A percentile compares a stretch with the other conserved stretches of the same genome.
phyloP scores from a whole-genome alignment of 2,329 filamentous ascomycete species.

The Colletotrichum plurivorum region DNA sequence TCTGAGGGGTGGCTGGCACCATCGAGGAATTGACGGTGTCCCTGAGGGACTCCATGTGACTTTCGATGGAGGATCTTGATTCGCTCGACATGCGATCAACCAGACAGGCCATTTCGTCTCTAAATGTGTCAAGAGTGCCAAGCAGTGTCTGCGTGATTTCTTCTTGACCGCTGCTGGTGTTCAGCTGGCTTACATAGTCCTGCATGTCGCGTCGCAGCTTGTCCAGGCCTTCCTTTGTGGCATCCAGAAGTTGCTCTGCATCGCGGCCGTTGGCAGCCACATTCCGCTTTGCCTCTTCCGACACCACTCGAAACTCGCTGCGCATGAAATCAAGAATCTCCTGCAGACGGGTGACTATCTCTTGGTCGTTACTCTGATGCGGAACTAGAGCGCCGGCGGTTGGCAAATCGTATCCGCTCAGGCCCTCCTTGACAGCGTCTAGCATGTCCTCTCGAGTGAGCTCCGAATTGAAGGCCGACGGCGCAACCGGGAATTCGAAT shows the following conservation, averaged over 20 bases:
- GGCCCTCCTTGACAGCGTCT: conserved; percentile 73
- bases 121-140: conserved; percentile 76
- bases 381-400: conserved; percentile 57
- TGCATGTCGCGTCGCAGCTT: conserved; percentile 86
- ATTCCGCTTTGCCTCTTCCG: conserved; percentile 80
- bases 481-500: conserved; percentile 80
- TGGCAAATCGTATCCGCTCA: conserved; percentile 65
- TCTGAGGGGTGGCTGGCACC: conserved; percentile 69
- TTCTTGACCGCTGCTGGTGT: conserved; percentile 77
- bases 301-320: conserved; percentile 71
- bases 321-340: conserved; percentile 76
- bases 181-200: conserved; percentile 80
- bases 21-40: conserved; percentile 81
- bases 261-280: conserved; percentile 84
- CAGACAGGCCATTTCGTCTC: conserved; percentile 76
- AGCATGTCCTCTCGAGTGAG: conserved; percentile 74
- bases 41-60: conserved; percentile 86
- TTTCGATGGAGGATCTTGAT: conserved; percentile 79
- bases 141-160: conserved; percentile 81
- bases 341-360: conserved; percentile 69
- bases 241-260: conserved; percentile 90
- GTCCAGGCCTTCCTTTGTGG: conserved; percentile 89
- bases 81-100: conserved; percentile 62
- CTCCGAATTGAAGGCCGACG: conserved; percentile 67
- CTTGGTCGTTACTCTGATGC: conserved; percentile 58